These are phyloP conservation scores for Achaetomiella virescens DNA, from an alignment of 495 filamentous ascomycete genomes.

Conservation along the genomic window DNA sequence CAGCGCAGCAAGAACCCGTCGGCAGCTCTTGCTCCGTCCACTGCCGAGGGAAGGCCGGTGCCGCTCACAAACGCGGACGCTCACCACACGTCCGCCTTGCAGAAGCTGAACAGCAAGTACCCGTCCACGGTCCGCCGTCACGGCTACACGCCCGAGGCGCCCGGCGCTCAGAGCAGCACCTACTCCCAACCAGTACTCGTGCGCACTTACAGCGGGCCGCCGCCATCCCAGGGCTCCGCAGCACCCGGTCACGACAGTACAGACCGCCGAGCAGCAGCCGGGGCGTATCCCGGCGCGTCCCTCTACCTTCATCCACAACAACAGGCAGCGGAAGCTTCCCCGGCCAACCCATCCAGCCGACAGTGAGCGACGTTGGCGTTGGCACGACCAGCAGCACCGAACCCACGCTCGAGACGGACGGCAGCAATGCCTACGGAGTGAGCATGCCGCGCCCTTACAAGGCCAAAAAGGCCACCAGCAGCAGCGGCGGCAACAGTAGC, in stretches of 20 bases:
- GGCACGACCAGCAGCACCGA: constrained; percentile 6
- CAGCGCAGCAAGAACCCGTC: constrained; percentile 33
- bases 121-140: constrained; percentile 31
- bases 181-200: constrained; percentile 54
- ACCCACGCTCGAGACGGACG: neutral
- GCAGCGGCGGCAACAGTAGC: constrained; percentile 10
- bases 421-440: constrained; percentile 9
- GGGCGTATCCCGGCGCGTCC: constrained; percentile 25
- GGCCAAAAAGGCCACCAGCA: constrained; percentile 19
- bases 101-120: constrained; percentile 42
- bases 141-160: constrained; percentile 37
- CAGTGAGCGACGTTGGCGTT: constrained; percentile 20
- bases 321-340: constrained; percentile 11
- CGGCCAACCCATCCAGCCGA: constrained; percentile 20
- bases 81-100: constrained; percentile 37
- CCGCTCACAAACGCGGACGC: constrained; percentile 38
- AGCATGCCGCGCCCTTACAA: constrained; percentile 29
- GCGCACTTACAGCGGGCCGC: constrained; percentile 44
- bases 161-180: constrained; percentile 44
- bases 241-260: constrained; percentile 13
- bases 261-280: constrained; percentile 24
- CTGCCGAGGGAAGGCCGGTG: constrained; percentile 40
- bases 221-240: constrained; percentile 24
- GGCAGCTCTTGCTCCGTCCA: constrained; percentile 38
- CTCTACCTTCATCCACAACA: constrained; percentile 18